Evolutionary conservation across 176 grass and related monocot species (phyloP).

Genomic region (Bromus sterilis): DNA sequence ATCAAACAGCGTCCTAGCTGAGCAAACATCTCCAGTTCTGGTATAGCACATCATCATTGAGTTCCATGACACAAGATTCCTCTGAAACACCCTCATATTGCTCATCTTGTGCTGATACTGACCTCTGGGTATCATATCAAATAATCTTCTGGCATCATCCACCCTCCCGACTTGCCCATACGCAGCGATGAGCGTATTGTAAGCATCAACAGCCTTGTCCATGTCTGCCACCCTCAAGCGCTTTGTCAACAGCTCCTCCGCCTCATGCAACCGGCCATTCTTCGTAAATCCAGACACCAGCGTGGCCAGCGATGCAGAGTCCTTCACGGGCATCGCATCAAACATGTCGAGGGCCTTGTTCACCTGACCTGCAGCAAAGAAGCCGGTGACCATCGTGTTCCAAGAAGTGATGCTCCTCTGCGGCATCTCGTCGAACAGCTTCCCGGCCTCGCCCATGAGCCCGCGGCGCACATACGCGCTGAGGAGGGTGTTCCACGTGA

Average conservation of each 20-base stretch:
- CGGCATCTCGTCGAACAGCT: conserved; percentile 46
- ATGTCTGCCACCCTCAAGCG: conserved; percentile 8
- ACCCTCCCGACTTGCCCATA: conserved; percentile 51
- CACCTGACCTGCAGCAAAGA: conserved; percentile 37
- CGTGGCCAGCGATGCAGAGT: conserved; percentile 29
- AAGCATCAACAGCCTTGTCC: conserved; percentile 43
- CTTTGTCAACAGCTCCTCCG: conserved; percentile 39
- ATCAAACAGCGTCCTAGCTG: conserved; percentile 53
- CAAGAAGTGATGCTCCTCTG: conserved; percentile 35
- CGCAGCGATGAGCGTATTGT: conserved; percentile 61
- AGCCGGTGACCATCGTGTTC: conserved; percentile 59
- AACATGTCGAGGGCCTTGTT: conserved; percentile 40
- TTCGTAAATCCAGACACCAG: conserved; percentile 40
- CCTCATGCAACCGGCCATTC: conserved; percentile 37
- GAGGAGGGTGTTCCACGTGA: conserved; percentile 69
- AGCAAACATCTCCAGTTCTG: conserved; percentile 32
- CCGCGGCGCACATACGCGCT: conserved; percentile 34
- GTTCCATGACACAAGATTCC: conserved; percentile 68
- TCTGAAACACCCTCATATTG: conserved; percentile 24
- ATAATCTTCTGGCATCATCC: conserved; percentile 41
- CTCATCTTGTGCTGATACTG: not conserved
- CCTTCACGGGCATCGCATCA: conserved; percentile 39
- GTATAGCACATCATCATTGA: conserved; percentile 72
- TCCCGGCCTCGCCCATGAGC: conserved; percentile 39
- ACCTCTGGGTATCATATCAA: conserved; percentile 50